These are phyloP conservation scores for Omphalea diandra DNA, from an alignment of 441 rosid species.

Conservation along the genomic window DNA sequence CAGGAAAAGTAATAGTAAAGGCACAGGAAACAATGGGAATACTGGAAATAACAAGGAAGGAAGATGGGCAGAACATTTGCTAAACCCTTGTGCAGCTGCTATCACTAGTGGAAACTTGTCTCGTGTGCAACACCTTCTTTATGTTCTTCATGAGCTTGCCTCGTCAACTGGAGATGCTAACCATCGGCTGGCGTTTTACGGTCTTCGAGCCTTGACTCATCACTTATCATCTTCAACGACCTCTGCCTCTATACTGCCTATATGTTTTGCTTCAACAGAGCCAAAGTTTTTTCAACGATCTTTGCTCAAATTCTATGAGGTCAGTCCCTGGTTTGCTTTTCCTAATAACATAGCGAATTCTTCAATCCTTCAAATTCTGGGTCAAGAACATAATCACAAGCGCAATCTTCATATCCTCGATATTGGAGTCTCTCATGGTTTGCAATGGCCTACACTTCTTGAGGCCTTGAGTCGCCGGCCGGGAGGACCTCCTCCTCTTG, in stretches of 20 bases:
- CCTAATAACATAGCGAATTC: constrained; percentile 80
- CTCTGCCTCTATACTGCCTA: constrained; percentile 32
- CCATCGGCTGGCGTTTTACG: constrained; percentile 67
- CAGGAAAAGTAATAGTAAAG: constrained; percentile 43
- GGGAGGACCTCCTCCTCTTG: constrained; percentile 70
- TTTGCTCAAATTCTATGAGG: constrained; percentile 70
- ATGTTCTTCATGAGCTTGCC: constrained; percentile 78
- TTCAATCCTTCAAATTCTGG: constrained; percentile 71
- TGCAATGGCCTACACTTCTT: constrained; percentile 90
- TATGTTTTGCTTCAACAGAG: constrained; percentile 62
- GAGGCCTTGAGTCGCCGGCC: constrained; percentile 63
- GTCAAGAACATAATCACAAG: constrained; percentile 37
- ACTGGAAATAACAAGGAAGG: constrained; percentile 59
- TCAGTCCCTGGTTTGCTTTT: constrained; percentile 89
- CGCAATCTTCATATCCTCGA: constrained; percentile 65
- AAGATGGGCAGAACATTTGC: constrained; percentile 90
- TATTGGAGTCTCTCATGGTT: constrained; percentile 89
- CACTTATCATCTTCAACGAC: constrained; percentile 40
- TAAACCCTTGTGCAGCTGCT: constrained; percentile 77
- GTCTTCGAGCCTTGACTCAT: constrained; percentile 59
- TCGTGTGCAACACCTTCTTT: constrained; percentile 70
- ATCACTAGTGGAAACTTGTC: constrained; percentile 52
- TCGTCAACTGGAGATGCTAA: constrained; percentile 85
- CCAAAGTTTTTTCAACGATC: constrained; percentile 70
- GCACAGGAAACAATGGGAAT: constrained; percentile 41